phyloP scores from a whole-genome alignment of 2,329 filamentous ascomycete genomes.

The Ascochyta fabae region DNA sequence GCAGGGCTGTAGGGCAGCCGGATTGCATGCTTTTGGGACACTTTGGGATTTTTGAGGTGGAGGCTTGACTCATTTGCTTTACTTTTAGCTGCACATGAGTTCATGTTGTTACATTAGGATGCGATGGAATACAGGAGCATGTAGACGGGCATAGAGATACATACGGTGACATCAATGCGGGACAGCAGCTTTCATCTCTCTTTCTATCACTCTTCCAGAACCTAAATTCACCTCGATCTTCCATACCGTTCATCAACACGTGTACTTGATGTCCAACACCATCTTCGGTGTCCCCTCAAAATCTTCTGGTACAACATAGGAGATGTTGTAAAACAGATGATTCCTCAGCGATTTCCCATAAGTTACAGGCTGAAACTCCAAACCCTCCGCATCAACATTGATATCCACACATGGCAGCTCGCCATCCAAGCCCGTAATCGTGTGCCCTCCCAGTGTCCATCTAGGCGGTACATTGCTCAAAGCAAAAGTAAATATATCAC shows the following conservation, averaged over 20 bases:
- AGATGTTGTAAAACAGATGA: conserved; percentile 56
- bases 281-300: conserved; percentile 52
- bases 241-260: conserved; percentile 33
- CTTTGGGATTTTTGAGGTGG: conserved; percentile 43
- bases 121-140: not conserved
- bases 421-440: conserved; percentile 19
- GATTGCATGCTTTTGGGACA: conserved; percentile 45
- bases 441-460: conserved; percentile 23
- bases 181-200: no score
- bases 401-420: conserved; percentile 48
- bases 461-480: conserved; percentile 26
- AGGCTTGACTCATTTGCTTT: not conserved
- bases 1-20: conserved; percentile 40
- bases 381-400: conserved; percentile 48
- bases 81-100: not conserved
- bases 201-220: no score
- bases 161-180: not conserved
- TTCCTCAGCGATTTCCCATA: conserved; percentile 51
- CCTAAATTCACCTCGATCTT: no score
- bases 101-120: not conserved
- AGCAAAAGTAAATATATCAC: conserved; percentile 28
- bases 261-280: conserved; percentile 43
- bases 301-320: conserved; percentile 52
- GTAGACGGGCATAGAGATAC: conserved; percentile 8
- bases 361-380: conserved; percentile 46